Evolutionary conservation across 345 rosid species (phyloP).

Genomic region (Kandelia obovata): DNA sequence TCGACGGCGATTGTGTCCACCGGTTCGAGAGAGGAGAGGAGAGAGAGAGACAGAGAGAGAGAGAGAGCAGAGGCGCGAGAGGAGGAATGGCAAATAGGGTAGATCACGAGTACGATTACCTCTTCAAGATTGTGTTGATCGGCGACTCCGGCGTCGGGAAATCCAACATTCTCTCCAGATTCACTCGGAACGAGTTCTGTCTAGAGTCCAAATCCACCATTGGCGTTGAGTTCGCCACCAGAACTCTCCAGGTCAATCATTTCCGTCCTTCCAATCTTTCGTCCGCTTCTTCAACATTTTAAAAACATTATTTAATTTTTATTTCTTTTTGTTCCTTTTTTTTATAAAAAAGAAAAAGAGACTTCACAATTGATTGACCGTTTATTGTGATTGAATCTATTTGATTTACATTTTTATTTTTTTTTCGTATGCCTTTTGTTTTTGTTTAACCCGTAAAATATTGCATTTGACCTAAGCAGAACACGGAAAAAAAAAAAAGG

Average conservation of each 20-base stretch:
- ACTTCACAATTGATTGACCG: no score
- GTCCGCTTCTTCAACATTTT: no score
- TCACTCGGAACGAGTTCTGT: conserved; percentile 44
- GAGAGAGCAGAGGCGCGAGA: conserved; percentile 20
- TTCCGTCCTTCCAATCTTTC: no score
- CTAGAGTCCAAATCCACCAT: conserved; percentile 47
- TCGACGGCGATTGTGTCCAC: conserved; percentile 7
- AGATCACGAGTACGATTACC: conserved; percentile 45
- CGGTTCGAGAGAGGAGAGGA: conserved; percentile 1
- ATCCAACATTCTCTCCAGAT: conserved; percentile 45
- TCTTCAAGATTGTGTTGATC: conserved; percentile 46
- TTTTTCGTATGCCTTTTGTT: no score
- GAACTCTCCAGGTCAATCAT: conserved; percentile 35
- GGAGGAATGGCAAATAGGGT: conserved; percentile 37
- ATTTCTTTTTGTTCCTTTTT: no score
- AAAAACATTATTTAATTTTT: no score
- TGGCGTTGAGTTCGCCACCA: conserved; percentile 45
- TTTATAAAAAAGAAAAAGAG: no score
- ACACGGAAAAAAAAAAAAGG: no score
- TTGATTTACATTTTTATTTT: no score
- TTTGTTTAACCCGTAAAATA: no score
- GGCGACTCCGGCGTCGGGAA: conserved; percentile 48
- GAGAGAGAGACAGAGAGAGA: conserved; percentile 3
- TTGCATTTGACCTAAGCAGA: no score
- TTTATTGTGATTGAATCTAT: no score